Base-by-base conservation (phyloP, 768 basidiomycete genomes). In the Pholiota molesta region DNA sequence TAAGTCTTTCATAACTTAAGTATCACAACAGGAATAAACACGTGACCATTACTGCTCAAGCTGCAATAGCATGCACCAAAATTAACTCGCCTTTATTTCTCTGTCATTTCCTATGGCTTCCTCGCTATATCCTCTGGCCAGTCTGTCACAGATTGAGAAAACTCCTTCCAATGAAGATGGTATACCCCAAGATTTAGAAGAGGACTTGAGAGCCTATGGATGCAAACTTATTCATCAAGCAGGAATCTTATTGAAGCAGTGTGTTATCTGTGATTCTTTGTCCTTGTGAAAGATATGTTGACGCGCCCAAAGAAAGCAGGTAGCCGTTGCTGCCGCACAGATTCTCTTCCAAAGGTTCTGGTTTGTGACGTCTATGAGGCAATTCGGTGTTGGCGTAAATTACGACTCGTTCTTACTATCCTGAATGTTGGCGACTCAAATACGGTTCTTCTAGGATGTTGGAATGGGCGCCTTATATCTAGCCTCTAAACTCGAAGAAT, bases 271-370 rank as follows among this genome's bases (percentile, higher is more conserved):
- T n/a, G 21, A 47, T 63, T 52, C 64, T 52, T 52, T 13, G 33
- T 40, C 16, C 29, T 55, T 40, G n/a, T 54, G 17, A 21, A n/a
- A 55, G 44, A 49, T 45, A 35, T 21, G 45, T 42, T 42, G 35
- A 26, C 28, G 39, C 65, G 11, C 26, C 19, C 23, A 21, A 74
- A 93, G 91, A 75, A 97, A 98, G 66, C 97, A 99, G 73, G 96
- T 97, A 29, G 96, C 96, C 14, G 92, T 98, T 57, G 95, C 97
- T 6, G 94, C 96, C 1, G 97, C 97, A 0, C 96, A 98, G 72
- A 94, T 99, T 33, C 78, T 99, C 1, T 97, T 96, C 72, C 97
- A 99, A 65, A 82, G 97, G 35, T 99, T 99, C 80, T 99, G 92
- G 92, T 99, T 86, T 76, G 92, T 97, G 17, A 89, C 90, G 4